phyloP scores from a whole-genome alignment of 2,329 filamentous ascomycete genomes.

The Zasmidium citrigriseum region DNA sequence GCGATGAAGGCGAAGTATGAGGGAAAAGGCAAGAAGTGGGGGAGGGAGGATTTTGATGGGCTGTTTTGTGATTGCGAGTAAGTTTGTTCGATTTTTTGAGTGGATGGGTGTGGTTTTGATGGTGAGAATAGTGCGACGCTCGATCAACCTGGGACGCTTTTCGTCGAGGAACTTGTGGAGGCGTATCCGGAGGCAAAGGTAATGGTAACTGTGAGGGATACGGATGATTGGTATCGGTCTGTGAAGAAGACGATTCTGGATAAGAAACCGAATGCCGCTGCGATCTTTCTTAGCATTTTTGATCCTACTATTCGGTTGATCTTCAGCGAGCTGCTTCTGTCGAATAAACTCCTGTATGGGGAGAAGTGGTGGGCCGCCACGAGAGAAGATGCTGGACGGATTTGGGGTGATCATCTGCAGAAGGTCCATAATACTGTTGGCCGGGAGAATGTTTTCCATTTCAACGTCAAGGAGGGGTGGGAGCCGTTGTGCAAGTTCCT shows the following conservation, averaged over 20 bases:
- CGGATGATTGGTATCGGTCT: not conserved
- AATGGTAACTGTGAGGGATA: not conserved
- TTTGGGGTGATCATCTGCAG: not conserved
- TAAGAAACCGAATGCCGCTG: not conserved
- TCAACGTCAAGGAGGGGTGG: conserved; percentile 3
- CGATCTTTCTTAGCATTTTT: not conserved
- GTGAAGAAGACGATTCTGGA: conserved; percentile 1
- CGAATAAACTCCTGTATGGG: not conserved
- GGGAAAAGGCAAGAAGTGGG: not conserved
- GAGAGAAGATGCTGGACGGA: not conserved
- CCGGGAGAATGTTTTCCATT: conserved; percentile 2
- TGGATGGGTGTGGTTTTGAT: not conserved
- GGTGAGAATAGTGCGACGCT: not conserved
- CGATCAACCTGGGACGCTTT: conserved; percentile 1
- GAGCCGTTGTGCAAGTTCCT: conserved; percentile 4
- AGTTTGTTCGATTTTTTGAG: not conserved
- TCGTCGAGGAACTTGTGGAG: conserved; percentile 2
- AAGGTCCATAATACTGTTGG: not conserved
- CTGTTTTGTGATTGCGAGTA: conserved; percentile 8
- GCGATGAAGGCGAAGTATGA: conserved; percentile 5
- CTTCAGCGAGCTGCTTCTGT: not conserved
- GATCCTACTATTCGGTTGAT: not conserved
- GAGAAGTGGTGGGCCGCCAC: not conserved
- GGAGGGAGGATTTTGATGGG: conserved; percentile 2
- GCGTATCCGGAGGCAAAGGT: conserved; percentile 1